Evolutionary conservation across 805 yeast species (phyloP), one percentile per base, ranked within the genome.

Genomic region (Middelhovenomyces tepae): DNA sequence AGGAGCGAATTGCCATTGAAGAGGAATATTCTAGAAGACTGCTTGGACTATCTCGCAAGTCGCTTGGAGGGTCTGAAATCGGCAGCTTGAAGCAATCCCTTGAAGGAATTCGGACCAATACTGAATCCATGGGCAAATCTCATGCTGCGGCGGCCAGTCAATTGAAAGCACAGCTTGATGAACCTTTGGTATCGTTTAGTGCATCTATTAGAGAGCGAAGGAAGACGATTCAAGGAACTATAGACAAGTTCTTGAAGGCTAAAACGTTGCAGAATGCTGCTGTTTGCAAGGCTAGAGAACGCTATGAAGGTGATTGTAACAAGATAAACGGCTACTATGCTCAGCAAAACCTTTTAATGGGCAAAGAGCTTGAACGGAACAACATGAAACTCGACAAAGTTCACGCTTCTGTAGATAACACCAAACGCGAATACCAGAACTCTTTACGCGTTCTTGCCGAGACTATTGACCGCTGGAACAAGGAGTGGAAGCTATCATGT

Each of bases 401-500:
- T 4, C 67, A 63, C 37, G 56, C 60, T 16, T 45, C 67, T 8
- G 55, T 67, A 61, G 55, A 50, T 51, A 16, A 52, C 45, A 22
- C 57, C 56, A 34, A 69, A 73, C 58, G 72, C 3, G 76, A 75
- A 30, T 84, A 80, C 50, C 78, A 71, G 48, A 56, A 64, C 4
- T 59, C 74, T 1, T 62, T 77, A 20, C 59, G 66, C 11, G 67
- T 65, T 13, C 68, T 71, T 42, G 70, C 72, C 13, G 75, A 75
- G 27, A 51, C 75, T 13, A 67, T 71, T 40, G 79, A 77, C 22
- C 54, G 67, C 2, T 85, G 84, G 78, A 67, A 71, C 35, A 57
- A 71, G 19, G 86, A 83, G 44, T 84, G 95, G 95, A 63, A 66
- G 37, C 50, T 62, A 4, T 65, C 80, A 0, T 69, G 83, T 28